Evolutionary conservation across 148 eudicot genomes (phyloP).

Genomic region (Polygonum aviculare): DNA sequence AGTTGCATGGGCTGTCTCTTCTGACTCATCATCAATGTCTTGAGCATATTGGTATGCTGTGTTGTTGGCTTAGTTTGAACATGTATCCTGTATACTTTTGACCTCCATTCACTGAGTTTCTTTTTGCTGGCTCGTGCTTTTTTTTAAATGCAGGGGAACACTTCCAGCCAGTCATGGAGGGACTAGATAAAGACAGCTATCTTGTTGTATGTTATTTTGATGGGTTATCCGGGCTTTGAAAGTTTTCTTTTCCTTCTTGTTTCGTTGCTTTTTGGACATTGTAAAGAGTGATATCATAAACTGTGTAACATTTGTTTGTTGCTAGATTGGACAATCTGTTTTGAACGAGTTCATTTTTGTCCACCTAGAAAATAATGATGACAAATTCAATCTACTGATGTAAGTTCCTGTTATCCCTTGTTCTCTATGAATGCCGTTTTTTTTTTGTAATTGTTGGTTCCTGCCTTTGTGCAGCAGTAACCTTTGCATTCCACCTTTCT

Average conservation of each 20-base stretch:
- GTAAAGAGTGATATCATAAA: background rate
- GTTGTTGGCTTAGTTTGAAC: constrained; percentile 5
- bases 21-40: constrained; percentile 66
- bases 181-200: constrained; percentile 56
- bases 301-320: constrained; percentile 5
- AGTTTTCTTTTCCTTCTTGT: background rate
- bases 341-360: constrained; percentile 72
- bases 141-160: constrained; percentile 49
- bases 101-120: background rate
- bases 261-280: background rate
- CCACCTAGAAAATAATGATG: constrained; percentile 79
- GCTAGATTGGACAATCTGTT: constrained; percentile 83
- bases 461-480: background rate
- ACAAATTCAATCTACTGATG: constrained; percentile 94
- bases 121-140: background rate
- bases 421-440: background rate
- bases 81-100: background rate
- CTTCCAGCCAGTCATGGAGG: constrained; percentile 73
- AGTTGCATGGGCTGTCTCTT: constrained; percentile 56
- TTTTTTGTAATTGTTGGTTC: constrained; percentile 6
- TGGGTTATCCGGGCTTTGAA: background rate
- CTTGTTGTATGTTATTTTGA: constrained; percentile 51
- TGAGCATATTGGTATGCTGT: constrained; percentile 68
- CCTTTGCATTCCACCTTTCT: background rate
- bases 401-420: constrained; percentile 23